Evolutionary conservation across 129 eudicot species (phyloP).

Genomic region (Chrysanthemum makinoi): DNA sequence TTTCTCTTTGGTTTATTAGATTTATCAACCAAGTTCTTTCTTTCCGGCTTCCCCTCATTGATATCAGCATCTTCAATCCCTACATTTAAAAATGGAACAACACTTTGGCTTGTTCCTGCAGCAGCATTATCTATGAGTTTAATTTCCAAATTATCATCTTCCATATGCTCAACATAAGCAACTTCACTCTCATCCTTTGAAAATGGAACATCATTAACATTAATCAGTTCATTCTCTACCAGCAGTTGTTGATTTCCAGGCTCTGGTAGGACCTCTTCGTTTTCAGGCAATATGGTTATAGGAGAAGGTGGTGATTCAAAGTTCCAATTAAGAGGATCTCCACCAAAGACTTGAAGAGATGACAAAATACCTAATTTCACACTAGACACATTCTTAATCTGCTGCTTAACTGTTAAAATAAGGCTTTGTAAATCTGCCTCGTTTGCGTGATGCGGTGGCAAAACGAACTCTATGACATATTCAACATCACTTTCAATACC

Average conservation of each 20-base stretch:
- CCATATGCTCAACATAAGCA: slow-evolving; percentile 13
- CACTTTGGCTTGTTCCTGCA: slow-evolving; percentile 2
- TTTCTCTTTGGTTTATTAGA: background rate
- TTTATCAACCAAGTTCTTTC: background rate
- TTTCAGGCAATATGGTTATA: background rate
- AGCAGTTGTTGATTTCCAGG: background rate
- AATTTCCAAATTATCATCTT: slow-evolving; percentile 1
- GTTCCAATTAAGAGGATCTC: slow-evolving; percentile 5
- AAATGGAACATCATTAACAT: background rate
- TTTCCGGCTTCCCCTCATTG: background rate
- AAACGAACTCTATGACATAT: slow-evolving; percentile 17
- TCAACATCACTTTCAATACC: background rate
- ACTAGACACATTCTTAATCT: slow-evolving; percentile 4
- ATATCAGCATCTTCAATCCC: slow-evolving; percentile 3
- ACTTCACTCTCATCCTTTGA: background rate
- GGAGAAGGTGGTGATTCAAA: background rate
- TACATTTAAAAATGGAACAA: background rate
- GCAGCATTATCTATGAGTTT: background rate
- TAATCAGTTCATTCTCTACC: slow-evolving; percentile 1
- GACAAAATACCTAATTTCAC: slow-evolving; percentile 12
- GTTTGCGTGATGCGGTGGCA: slow-evolving; percentile 4
- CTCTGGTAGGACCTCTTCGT: background rate
- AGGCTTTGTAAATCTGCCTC: background rate
- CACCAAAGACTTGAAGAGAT: slow-evolving; percentile 15
- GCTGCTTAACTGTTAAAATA: background rate